A percentile compares a stretch with the other conserved stretches of the same genome.
These are phyloP conservation scores for Kazachstania kunashirensis DNA, from an alignment of 805 yeast species.

Conservation along the genomic window DNA sequence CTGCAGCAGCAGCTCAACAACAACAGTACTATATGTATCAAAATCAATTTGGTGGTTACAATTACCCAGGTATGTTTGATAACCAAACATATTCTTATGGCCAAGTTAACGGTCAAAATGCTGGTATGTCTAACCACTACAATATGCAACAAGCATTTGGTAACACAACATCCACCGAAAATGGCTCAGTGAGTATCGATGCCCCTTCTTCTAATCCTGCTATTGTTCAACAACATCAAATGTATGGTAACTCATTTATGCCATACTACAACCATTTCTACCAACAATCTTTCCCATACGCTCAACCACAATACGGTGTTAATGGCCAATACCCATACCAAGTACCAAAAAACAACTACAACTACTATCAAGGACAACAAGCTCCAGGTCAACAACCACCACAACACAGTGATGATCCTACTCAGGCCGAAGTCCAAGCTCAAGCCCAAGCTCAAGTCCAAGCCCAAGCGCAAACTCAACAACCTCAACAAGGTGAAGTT, in stretches of 20 bases:
- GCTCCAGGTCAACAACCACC: conserved; percentile 11
- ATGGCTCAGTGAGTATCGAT: conserved; percentile 10
- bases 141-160: conserved; percentile 21
- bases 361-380: conserved; percentile 14
- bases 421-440: conserved; percentile 4
- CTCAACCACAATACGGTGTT: conserved; percentile 30
- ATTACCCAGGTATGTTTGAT: conserved; percentile 29
- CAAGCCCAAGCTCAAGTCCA: conserved; percentile 12
- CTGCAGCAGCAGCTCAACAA: conserved; percentile 25
- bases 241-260: conserved; percentile 28
- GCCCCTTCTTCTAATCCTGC: conserved; percentile 8
- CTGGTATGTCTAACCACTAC: conserved; percentile 13
- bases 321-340: conserved; percentile 29
- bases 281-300: conserved; percentile 31
- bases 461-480: conserved; percentile 16
- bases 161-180: conserved; percentile 8
- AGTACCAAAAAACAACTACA: conserved; percentile 23
- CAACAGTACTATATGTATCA: conserved; percentile 30
- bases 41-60: conserved; percentile 28
- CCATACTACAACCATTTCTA: conserved; percentile 30
- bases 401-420: conserved; percentile 8
- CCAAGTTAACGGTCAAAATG: conserved; percentile 16
- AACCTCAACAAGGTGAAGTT: conserved; percentile 22
- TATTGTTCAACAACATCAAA: conserved; percentile 19
- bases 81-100: conserved; percentile 22